Evolutionary conservation across 2,329 filamentous ascomycete genomes (phyloP).

Genomic region (Colletotrichum tamarilloi): DNA sequence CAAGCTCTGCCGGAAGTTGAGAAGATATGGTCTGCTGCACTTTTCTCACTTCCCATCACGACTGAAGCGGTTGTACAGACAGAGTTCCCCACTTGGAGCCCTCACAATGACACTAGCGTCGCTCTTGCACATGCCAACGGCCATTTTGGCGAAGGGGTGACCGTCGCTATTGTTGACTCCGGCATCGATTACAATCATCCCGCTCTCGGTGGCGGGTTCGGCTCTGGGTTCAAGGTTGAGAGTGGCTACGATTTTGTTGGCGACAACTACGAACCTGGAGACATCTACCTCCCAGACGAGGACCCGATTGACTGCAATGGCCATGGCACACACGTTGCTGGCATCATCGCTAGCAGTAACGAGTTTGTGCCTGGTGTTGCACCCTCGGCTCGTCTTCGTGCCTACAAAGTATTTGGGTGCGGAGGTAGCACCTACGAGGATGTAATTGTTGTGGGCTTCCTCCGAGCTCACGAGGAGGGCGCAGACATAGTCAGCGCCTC

Average conservation of each 20-base stretch:
- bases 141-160: constrained; percentile 3
- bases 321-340: constrained; percentile 1
- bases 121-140: constrained; percentile 4
- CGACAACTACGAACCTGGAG: constrained; percentile 48
- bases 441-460: constrained; percentile 33
- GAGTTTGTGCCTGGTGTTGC: constrained; percentile 53
- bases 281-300: constrained; percentile 44
- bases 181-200: constrained; percentile 63
- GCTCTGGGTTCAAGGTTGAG: constrained; percentile 57
- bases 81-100: neutral
- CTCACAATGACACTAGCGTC: constrained; percentile 21
- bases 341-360: constrained; percentile 37
- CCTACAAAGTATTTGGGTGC: constrained; percentile 52
- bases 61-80: neutral
- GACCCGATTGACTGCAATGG: constrained; percentile 53
- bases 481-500: constrained; percentile 46
- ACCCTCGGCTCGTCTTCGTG: constrained; percentile 51
- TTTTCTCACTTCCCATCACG: neutral
- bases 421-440: constrained; percentile 28
- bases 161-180: constrained; percentile 42
- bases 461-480: constrained; percentile 39
- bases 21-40: too few relatives aligned
- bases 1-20: constrained; percentile 18
- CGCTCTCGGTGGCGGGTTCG: constrained; percentile 64
- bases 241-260: constrained; percentile 60